Evolutionary conservation across 2,329 filamentous ascomycete genomes (phyloP), one percentile per base, ranked within the genome.

Genomic region (Monosporascus sp.): DNA sequence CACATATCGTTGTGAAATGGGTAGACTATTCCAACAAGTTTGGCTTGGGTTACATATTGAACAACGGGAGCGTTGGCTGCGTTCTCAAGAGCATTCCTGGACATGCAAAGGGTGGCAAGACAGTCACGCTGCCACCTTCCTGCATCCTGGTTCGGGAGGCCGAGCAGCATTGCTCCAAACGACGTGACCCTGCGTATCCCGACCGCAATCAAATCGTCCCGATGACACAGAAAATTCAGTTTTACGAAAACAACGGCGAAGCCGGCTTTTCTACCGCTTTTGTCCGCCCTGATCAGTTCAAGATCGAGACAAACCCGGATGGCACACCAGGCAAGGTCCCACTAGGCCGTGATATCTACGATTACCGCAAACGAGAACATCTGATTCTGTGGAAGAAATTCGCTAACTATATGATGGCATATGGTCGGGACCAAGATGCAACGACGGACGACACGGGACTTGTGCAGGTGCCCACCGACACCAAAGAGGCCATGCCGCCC

Each of bases 11-110:
- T 14, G 81, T 87, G 11, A 91, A 92, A 66, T 94, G 89, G 89
- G 89, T 94, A 7, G 89, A 94, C 67, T 94, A 94, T 69, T 91
- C 88, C 55, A 90, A 91, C 70, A 91, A 91, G 67, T 91, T 91
- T 67, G 89, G 89, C 14, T 78, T 94, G 17, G 89, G 89, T 37
- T 94, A 93, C 64, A 90, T 93, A 54, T 75, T 94, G 51, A 89
- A 89, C 57, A 88, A 93, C 59, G 89, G 89, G 31, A 91, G 85
- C 57, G 85, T 92, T 20, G 89, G 89, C 17, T 91, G 87, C 59
- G 82, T 87, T 48, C 73, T 85, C 49, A 75, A 78, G 24, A 80
- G 79, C 54, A 79, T 84, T 51, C 77, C 78, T 2, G 68, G 68
- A 14, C 77, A 77, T 1, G 74, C 74, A 1, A 74, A 78, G 49